Base-by-base conservation (phyloP, 768 basidiomycete species). In the Mycena haematopus region DNA sequence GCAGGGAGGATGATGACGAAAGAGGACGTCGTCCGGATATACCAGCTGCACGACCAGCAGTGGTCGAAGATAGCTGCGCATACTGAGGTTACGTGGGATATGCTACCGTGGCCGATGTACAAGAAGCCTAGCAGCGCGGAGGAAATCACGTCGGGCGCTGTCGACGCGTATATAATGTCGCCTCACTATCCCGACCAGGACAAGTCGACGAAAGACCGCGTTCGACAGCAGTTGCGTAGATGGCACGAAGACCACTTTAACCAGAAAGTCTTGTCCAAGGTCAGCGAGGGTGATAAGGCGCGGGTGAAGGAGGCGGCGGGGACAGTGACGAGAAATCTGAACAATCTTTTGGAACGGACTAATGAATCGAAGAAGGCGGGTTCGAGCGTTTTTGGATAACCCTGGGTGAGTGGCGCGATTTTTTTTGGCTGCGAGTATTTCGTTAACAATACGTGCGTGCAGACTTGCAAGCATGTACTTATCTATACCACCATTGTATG, bases 161-260 rank as follows among this genome's bases (percentile, higher is more conserved):
- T 92, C 68, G 78, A 78, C 46, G 83, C 85, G 33, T 92, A 91
- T 66, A 80, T 92, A 69, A 76, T 84, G 58, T 86, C 86, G 17
- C 77, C 83, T 13, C 72, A 83, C 60, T 82, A 85, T 64, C 84
- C 87, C 0, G 78, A 79, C 58, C 77, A 72, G 58, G 86, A 86
- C 29, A 85, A 82, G 73, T 77, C 77, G 50, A 68, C 79, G 52
- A 90, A 89, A 76, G 91, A 92, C 68, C 85, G 90, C 15, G 80
- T 92, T 65, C 90, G 86, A 77, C 91, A 92, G 63, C 85, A 87
- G 56, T 81, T 93, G 68, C 82, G 84, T 73, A 77, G 82, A 65
- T 93, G 91, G 91, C 91, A 93, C 74, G 91, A 92, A 5, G 92
- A 93, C 75, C 85, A 89, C 35, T 93, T 93, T 70, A 88, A 92